Evolutionary conservation across 2,329 filamentous ascomycete genomes (phyloP).

Genomic region (Colletotrichum cereale): DNA sequence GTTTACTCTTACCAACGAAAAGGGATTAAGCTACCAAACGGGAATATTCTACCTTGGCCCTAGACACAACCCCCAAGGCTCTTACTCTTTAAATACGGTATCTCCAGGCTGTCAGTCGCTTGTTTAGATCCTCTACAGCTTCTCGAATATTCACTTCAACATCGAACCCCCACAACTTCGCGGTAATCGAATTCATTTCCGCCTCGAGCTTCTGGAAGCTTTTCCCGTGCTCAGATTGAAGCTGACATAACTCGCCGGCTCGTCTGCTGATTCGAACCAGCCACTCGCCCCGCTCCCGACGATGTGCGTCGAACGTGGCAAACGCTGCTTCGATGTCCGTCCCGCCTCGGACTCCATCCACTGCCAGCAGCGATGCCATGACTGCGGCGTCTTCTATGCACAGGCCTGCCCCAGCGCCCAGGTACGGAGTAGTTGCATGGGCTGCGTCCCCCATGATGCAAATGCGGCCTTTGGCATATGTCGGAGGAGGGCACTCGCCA

Average conservation of each 20-base stretch:
- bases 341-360: conserved; percentile 50
- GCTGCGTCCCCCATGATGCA: conserved; percentile 72
- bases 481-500: conserved; percentile 56
- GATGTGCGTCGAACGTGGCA: conserved; percentile 60
- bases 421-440: conserved; percentile 71
- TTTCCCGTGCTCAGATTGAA: conserved; percentile 48
- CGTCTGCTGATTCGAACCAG: conserved; percentile 64
- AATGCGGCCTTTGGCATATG: conserved; percentile 57
- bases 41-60: background rate
- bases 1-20: background rate
- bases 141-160: background rate
- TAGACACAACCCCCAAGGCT: too few species aligned
- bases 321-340: conserved; percentile 59
- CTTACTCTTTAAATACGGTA: background rate
- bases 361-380: conserved; percentile 59
- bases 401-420: conserved; percentile 70
- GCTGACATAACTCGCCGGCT: conserved; percentile 59
- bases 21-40: background rate
- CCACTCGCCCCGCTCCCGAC: conserved; percentile 62
- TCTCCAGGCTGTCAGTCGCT: background rate
- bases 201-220: conserved; percentile 8
- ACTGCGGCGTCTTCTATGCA: conserved; percentile 66
- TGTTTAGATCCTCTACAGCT: background rate
- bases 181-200: background rate
- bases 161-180: background rate